Base-by-base conservation (phyloP, 2,329 filamentous ascomycete species). In the Stagonosporopsis cucurbitacearum region DNA sequence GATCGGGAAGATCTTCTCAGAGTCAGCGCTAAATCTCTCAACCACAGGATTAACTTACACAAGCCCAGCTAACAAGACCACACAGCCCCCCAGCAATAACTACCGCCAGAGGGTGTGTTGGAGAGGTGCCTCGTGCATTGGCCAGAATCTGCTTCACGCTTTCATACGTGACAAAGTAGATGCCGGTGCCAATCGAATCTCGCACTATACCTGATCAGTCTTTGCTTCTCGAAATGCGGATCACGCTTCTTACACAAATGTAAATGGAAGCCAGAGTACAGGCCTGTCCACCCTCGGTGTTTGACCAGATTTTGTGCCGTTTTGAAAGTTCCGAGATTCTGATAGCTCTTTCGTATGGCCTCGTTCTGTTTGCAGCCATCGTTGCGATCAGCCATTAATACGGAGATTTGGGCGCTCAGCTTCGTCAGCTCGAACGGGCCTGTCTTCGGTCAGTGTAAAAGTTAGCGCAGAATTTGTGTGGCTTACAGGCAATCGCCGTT, bases 161-260 rank as follows among this genome's bases (percentile, higher is more conserved):
- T 76, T 96, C 91, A 73, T 96, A 96, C 26, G 91, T 93, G 78
- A 90, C 91, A 71, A 96, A 96, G 75, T 96, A 96, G 54, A 94
- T 91, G 26, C 86, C 85, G 1, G 91, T 96, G 50, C 91, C 91
- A 57, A 95, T 81, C 0, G 90, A 93, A 75, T 96, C 91, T 58
- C 91, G 85, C 67, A 93, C 90, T 91, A 61, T 26, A 15, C 7
- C 20, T n/a, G 19, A 42, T 73, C 23, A 73, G 67, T 40, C 12
- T 49, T 30, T 32, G 22, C 32, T 7, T 1, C 13, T 30, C 23
- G 20, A 22, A 2, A 6, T 12, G 3, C 15, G 5, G 50, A 17
- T 19, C 12, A 8, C 23, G 35, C 7, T 15, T 54, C 89, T 78
- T 80, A 93, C 90, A 77, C 60, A 95, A 77, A 78, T 96, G 91